These are phyloP conservation scores for Parathielavia appendiculata DNA, from an alignment of 495 filamentous ascomycete species.

Conservation along the genomic window DNA sequence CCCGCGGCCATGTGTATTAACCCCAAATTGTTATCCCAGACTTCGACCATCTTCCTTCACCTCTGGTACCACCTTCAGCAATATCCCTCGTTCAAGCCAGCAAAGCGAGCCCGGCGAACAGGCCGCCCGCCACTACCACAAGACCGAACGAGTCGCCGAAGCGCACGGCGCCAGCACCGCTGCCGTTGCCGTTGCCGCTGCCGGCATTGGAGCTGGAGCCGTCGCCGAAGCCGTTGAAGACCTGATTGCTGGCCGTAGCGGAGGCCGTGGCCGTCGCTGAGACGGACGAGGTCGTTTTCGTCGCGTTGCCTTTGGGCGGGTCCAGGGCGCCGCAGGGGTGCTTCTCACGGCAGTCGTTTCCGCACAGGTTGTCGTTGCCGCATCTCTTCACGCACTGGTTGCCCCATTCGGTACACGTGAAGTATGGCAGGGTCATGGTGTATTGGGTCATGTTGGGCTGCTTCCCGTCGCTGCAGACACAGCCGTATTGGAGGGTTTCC, in stretches of 20 bases:
- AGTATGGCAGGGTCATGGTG: conserved; percentile 82
- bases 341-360: conserved; percentile 57
- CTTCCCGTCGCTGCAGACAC: conserved; percentile 67
- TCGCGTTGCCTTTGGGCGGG: conserved; percentile 58
- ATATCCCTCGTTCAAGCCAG: conserved; percentile 45
- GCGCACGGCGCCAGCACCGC: conserved; percentile 40
- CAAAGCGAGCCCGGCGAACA: conserved; percentile 61
- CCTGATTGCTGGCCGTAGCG: conserved; percentile 29
- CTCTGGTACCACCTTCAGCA: neutral
- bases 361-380: conserved; percentile 53
- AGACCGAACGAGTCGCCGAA: conserved; percentile 57
- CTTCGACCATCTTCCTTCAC: neutral
- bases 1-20: neutral
- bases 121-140: conserved; percentile 48
- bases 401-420: conserved; percentile 67
- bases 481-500: conserved; percentile 63
- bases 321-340: conserved; percentile 77
- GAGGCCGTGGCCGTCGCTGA: conserved; percentile 36
- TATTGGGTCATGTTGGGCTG: conserved; percentile 76
- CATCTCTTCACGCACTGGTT: conserved; percentile 66
- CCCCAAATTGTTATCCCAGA: neutral
- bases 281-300: conserved; percentile 46
- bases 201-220: conserved; percentile 16
- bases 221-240: conserved; percentile 50
- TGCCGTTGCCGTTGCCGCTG: conserved; percentile 22